Evolutionary conservation across 306 rosid genomes (phyloP), one percentile per base, ranked within the genome.

Genomic region (Senna tora): DNA sequence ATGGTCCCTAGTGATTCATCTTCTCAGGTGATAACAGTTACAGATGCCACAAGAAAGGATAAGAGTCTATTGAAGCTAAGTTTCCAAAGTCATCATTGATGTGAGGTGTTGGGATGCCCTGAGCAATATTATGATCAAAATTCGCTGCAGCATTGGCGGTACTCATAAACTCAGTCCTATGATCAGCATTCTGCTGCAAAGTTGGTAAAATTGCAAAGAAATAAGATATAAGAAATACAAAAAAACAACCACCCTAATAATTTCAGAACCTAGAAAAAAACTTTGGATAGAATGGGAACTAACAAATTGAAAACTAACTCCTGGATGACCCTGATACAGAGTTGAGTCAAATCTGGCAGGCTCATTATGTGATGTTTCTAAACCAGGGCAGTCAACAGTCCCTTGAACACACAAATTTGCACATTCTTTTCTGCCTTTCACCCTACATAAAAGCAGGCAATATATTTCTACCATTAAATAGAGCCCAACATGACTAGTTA

Each of bases 401-500:
- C 49, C 71, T 36, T 33, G 68, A 30, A 34, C 69, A 57, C 8
- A 7, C 15, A 11, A 30, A 36, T 52, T 42, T 15, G 36, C 53
- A 7, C 6, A 33, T 19, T 67, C 2, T 3, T 28, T 56, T 9
- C 50, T 9, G n/a, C 16, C 21, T 45, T 63, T n/a, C 11, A 56
- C 33, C 53, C 80, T 75, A 67, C 54, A 45, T 19, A 33, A 19
- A 16, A 67, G 77, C 39, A 50, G 7, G 34, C 63, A n/a, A 30
- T 20, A 73, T n/a, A 59, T 1, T 7, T 28, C 58, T 13, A n/a
- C 30, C 41, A 25, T 39, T 5, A 15, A n/a, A 65, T 22, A 45
- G 39, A 21, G 70, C 20, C 41, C 32, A 33, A 25, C 4, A 47
- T 34, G 38, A 61, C 39, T 17, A 1, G n/a, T 21, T 20, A 9